These are phyloP conservation scores for Copromyces sp. DNA, from an alignment of 495 filamentous ascomycete species.

Conservation along the genomic window DNA sequence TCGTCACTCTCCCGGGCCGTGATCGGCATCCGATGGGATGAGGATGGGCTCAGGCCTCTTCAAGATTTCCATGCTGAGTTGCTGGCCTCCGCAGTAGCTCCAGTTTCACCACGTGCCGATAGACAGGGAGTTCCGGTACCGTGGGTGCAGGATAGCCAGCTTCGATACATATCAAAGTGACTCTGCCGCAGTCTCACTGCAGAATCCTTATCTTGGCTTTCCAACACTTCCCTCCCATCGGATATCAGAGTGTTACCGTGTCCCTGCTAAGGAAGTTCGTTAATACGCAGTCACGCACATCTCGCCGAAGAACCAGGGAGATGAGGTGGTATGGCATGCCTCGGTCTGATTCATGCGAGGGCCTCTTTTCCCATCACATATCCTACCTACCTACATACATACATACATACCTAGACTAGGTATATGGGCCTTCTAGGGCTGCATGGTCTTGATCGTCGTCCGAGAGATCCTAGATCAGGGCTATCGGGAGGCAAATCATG, in stretches of 20 bases:
- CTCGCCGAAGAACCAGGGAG: background rate
- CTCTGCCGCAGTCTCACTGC: background rate
- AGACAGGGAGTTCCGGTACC: background rate
- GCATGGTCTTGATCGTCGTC: background rate
- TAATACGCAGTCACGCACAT: background rate
- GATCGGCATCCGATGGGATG: background rate
- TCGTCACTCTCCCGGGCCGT: background rate
- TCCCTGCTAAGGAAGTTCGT: background rate
- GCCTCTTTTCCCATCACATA: background rate
- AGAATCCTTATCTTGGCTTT: background rate
- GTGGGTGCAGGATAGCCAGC: background rate
- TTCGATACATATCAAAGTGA: background rate
- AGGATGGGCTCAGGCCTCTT: background rate
- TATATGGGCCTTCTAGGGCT: background rate
- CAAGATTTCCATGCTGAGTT: background rate
- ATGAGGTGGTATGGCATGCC: background rate
- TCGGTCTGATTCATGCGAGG: background rate
- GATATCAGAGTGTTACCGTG: background rate
- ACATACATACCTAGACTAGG: background rate
- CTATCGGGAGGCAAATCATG: background rate
- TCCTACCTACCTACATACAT: background rate
- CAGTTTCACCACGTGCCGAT: background rate
- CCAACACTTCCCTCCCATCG: background rate
- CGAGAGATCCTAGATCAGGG: background rate
- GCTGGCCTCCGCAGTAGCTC: background rate